phyloP scores from a whole-genome alignment of 2,329 filamentous ascomycete species.

The Keithomyces neogunnii region DNA sequence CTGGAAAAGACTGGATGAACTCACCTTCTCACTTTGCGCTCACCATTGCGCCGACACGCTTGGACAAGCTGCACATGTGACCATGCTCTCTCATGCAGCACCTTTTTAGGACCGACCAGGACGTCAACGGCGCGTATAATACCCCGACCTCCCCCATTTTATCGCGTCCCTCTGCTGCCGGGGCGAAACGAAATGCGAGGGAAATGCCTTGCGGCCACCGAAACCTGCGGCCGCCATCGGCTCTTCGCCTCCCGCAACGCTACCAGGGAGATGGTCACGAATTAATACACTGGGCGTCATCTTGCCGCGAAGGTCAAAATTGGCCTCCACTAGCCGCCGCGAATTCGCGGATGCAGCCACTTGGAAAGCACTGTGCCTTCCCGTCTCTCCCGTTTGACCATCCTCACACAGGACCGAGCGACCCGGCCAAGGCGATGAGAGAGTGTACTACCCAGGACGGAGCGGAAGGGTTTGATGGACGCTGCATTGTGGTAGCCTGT shows the following conservation, averaged over 20 bases:
- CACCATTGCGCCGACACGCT: not conserved
- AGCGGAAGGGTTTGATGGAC: not conserved
- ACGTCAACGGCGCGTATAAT: not conserved
- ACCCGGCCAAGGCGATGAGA: not conserved
- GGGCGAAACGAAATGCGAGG: not conserved
- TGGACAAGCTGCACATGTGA: not conserved
- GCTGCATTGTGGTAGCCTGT: not conserved
- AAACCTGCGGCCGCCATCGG: constrained; percentile 4
- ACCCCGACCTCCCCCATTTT: not conserved
- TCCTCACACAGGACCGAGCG: not conserved
- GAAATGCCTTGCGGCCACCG: not conserved
- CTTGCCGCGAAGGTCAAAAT: not conserved
- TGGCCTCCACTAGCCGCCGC: not conserved
- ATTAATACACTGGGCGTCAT: not conserved
- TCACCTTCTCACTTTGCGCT: not conserved
- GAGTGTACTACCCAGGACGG: not conserved
- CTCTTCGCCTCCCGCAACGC: not conserved
- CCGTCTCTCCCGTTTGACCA: not conserved
- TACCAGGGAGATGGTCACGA: not conserved
- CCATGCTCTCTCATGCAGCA: not conserved
- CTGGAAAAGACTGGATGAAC: not conserved
- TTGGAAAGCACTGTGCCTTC: not conserved
- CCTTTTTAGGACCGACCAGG: not conserved
- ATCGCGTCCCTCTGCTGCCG: not conserved
- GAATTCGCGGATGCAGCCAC: not conserved